Base-by-base conservation (phyloP, 169 alveolate species). In the Condylostoma magnum region DNA sequence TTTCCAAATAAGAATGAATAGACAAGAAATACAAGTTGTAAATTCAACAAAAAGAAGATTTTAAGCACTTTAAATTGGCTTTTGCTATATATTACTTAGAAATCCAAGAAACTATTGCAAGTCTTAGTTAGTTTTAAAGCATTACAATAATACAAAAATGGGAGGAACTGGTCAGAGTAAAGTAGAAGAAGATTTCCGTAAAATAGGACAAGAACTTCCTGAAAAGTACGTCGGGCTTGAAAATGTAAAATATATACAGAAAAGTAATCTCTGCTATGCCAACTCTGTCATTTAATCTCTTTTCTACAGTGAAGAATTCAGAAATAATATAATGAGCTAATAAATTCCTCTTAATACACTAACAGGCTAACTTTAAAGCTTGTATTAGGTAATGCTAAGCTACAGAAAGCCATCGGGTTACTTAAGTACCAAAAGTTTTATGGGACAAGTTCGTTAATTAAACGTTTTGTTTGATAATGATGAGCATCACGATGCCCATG, bases 401-500 rank as follows among this genome's bases (percentile, higher is more conserved):
- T 60, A 38, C 2, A 78, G 79, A 34, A 70, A 80, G 41, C 69
- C 55, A 31, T 76, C 78, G 20, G 90, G 87, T 1, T 55, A 53
- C 12, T 27, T 83, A 1, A 63, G 67, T 34, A 66, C 84, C 1
- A 83, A 81, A 34, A 55, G 55, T 33, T 58, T 84, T 41, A 82
- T 88, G 84, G 51, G 41, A 27, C 50, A 63, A n/a, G 76, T 84
- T 0, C 78, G 71, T 73, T 54, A 65, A 15, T 66, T 67, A n/a
- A 84, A 88, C 57, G 65, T 56, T 33, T 68, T 76, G 6, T 88
- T 88, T 37, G 80, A 84, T 52, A 82, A 84, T 27, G 86, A 81
- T 46, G 74, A 82, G 27, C 94, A 88, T 54, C 87, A 88, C 47
- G 94, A 88, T 68, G 70, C 89, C 6, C 94, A 88, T 67, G 94